A percentile compares a stretch with the other conserved stretches of the same genome.
Evolutionary conservation across 2,329 filamentous ascomycete genomes (phyloP).

Genomic region (Lasiodiplodia sp.): DNA sequence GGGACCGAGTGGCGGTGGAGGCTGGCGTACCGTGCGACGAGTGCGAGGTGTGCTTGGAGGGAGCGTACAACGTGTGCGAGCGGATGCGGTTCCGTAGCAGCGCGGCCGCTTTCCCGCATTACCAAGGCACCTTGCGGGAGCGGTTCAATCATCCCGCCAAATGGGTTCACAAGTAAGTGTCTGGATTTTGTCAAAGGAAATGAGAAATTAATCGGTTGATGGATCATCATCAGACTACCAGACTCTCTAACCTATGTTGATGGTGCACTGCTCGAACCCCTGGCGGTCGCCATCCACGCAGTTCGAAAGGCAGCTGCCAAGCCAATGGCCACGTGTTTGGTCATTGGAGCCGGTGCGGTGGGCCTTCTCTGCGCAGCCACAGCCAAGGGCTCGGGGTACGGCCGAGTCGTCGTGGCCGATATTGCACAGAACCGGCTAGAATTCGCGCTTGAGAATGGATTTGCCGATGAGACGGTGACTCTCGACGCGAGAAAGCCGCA

Average conservation of each 20-base stretch:
- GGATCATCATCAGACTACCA: background rate
- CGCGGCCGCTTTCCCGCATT: background rate
- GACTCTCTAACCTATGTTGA: background rate
- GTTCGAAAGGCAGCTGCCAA: background rate
- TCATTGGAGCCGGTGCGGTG: background rate
- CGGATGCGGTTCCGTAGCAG: background rate
- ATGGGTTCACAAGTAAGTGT: background rate
- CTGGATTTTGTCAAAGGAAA: background rate
- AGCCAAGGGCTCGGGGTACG: background rate
- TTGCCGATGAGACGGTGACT: background rate
- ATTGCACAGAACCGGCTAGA: background rate
- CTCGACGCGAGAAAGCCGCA: background rate
- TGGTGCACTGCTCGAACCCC: background rate
- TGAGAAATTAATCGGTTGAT: background rate
- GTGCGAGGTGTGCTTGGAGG: background rate
- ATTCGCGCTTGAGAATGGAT: background rate
- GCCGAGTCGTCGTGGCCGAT: background rate
- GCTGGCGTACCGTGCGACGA: background rate
- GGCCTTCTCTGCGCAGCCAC: background rate
- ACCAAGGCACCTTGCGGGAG: background rate
- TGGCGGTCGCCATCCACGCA: background rate
- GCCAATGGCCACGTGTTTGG: background rate
- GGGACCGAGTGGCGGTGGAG: background rate
- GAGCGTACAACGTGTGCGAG: background rate
- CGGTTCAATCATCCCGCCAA: background rate